Percentiles rank a stretch among this genome's conserved stretches.
These are phyloP conservation scores for Neopestalotiopsis sp. DNA, from an alignment of 2,329 filamentous ascomycete genomes.

Conservation along the genomic window DNA sequence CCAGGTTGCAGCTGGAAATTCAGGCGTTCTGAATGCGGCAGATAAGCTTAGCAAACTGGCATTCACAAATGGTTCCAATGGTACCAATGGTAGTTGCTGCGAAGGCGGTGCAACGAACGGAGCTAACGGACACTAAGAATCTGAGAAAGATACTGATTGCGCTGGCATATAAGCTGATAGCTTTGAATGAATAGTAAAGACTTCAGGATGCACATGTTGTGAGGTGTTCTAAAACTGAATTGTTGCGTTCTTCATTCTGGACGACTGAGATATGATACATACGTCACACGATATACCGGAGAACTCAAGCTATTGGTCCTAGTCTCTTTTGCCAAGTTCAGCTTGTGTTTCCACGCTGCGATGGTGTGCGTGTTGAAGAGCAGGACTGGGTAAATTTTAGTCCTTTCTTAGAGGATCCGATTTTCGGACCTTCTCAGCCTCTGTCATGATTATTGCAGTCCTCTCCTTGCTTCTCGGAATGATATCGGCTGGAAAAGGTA, in stretches of 20 bases:
- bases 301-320: no score
- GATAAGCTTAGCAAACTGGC: slow-evolving; percentile 36
- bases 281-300: no score
- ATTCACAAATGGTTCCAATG: slow-evolving; percentile 24
- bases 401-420: neutral
- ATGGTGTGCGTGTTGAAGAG: neutral
- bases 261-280: no score
- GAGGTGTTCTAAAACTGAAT: neutral
- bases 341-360: no score
- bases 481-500: slow-evolving; percentile 13
- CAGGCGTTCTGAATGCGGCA: slow-evolving; percentile 35
- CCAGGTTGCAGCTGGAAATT: slow-evolving; percentile 48
- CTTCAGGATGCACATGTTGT: neutral
- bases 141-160: neutral
- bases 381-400: neutral
- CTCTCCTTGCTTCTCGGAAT: neutral
- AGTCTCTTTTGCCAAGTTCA: no score
- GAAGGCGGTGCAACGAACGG: slow-evolving; percentile 24
- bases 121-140: neutral
- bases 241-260: no score
- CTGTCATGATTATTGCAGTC: neutral
- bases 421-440: neutral
- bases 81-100: slow-evolving; percentile 20
- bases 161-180: no score
- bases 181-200: neutral